Percentiles rank a stretch among this genome's conserved stretches.
Evolutionary conservation across 2,329 filamentous ascomycete genomes (phyloP).

Genomic region (Sporothrix humicola): DNA sequence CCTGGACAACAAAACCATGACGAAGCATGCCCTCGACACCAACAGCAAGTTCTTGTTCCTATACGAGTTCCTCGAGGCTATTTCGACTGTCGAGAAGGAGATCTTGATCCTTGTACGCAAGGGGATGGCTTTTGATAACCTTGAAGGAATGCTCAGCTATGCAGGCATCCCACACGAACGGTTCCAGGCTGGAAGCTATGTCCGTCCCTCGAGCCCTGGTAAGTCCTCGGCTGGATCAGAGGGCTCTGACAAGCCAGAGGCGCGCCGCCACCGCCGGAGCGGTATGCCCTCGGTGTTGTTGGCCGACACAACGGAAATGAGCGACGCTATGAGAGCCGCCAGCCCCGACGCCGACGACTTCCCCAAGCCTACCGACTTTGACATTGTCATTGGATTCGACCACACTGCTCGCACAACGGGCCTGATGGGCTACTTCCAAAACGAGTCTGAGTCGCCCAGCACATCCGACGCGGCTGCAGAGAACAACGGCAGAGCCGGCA

Average conservation of each 20-base stretch:
- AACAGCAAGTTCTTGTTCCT: slow-evolving; percentile 67
- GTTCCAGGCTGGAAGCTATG: slow-evolving; percentile 39
- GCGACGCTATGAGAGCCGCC: slow-evolving; percentile 34
- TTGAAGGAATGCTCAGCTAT: slow-evolving; percentile 56
- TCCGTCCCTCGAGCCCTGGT: neutral
- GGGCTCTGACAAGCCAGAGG: neutral
- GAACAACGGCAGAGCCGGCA: neutral
- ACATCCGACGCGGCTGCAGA: neutral
- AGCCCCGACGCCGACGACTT: slow-evolving; percentile 42
- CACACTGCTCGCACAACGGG: slow-evolving; percentile 53
- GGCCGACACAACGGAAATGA: slow-evolving; percentile 47
- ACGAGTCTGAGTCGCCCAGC: neutral
- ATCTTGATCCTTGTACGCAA: slow-evolving; percentile 61
- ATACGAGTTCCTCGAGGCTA: slow-evolving; percentile 57
- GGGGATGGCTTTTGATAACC: slow-evolving; percentile 56
- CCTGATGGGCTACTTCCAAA: slow-evolving; percentile 40
- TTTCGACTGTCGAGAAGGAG: slow-evolving; percentile 53
- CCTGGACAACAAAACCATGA: slow-evolving; percentile 51
- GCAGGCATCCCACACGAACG: slow-evolving; percentile 46
- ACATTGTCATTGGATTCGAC: slow-evolving; percentile 62
- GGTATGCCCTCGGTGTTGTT: slow-evolving; percentile 49
- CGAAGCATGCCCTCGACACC: slow-evolving; percentile 60
- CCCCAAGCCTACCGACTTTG: slow-evolving; percentile 45
- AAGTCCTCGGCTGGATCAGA: neutral
- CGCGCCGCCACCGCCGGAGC: neutral